Base-by-base conservation (phyloP, 2,329 filamentous ascomycete species). In the Mycosphaerelloides madeirae region DNA sequence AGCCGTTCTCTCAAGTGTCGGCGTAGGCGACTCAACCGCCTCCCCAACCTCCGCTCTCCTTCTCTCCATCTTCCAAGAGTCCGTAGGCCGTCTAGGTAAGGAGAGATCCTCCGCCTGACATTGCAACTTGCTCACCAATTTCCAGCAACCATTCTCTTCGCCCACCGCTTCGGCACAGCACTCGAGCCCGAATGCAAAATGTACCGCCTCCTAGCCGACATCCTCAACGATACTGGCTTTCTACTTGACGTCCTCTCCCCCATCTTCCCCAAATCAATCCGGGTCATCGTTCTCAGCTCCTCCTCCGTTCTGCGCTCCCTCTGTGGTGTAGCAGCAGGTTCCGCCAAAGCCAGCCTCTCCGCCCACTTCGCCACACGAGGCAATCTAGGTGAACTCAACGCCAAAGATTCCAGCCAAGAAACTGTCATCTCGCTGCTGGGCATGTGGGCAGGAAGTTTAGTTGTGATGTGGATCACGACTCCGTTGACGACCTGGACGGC, bases 401-500 rank as follows among this genome's bases (percentile, higher is more conserved):
- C 91, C 44, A 83, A 95, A 77, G 91, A 97, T 64, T 89, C 89
- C 11, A 94, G 87, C 54, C 93, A 97, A 69, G 93, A 97, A 68
- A 97, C 91, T 0, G 81, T 95, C 15, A 87, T 98, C 44, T 91
- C 87, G 2, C 74, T 97, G 19, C 50, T 95, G 28, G 93, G 93
- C 2, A 89, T 97, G 79, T 75, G 95, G 71, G 80, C 78, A 12
- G 93, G 93, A 1, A 93, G 84, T 37, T 48, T 95, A 2, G 81
- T 95, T 12, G 86, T 97, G 14, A 84, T 85, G 28, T 73, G 79
- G 51, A 80, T 96, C 16, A 79, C 85, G 40, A 80, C 83, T 38
- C 80, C 82, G 44, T 65, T 73, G 12, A 80, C 83, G 8, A 95
- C 93, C 29, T 90, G 88, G 79, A 72, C 71, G 36, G 74, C 83